A percentile compares a stretch with the other conserved stretches of the same genome.
phyloP scores from a whole-genome alignment of 768 basidiomycete genomes.

The Fistulinella prunicolor region DNA sequence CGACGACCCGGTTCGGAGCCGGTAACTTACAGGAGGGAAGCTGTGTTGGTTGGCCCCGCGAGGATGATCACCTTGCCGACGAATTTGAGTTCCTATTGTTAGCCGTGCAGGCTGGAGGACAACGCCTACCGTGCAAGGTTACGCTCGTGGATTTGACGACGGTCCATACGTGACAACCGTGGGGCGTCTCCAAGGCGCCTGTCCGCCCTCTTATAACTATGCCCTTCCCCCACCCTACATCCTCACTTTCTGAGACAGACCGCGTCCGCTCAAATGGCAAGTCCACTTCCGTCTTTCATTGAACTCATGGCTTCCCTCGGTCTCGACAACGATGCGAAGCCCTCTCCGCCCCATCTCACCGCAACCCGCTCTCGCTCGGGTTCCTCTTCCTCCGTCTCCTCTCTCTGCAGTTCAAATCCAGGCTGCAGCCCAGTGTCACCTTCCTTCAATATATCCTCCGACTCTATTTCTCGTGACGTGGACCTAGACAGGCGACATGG shows the following conservation, averaged over 20 bases:
- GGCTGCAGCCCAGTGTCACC: conserved; percentile 30
- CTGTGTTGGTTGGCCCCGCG: conserved; percentile 18
- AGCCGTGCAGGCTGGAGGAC: conserved; percentile 27
- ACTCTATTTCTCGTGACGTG: conserved; percentile 26
- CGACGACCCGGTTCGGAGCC: conserved; percentile 12
- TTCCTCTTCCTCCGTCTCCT: conserved; percentile 47
- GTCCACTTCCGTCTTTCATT: conserved; percentile 78
- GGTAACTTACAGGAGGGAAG: conserved; percentile 14
- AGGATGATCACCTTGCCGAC: conserved; percentile 62
- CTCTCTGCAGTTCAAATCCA: conserved; percentile 37
- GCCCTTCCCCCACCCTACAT: conserved; percentile 10
- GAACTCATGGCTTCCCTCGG: conserved; percentile 85
- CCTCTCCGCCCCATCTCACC: conserved; percentile 28
- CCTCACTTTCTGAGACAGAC: conserved; percentile 1
- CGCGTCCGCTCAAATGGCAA: conserved; percentile 48
- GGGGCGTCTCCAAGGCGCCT: conserved; percentile 35
- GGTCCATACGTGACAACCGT: conserved; percentile 36
- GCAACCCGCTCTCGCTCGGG: conserved; percentile 35
- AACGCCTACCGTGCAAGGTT: conserved; percentile 24
- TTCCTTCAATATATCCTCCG: conserved; percentile 35
- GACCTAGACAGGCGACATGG: conserved; percentile 29
- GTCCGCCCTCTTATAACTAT: conserved; percentile 27
- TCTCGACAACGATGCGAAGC: conserved; percentile 49
- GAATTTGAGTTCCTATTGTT: conserved; percentile 45
- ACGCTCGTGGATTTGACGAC: conserved; percentile 31